Evolutionary conservation across 2,329 filamentous ascomycete genomes (phyloP), one percentile per base, ranked within the genome.

Genomic region (Aureobasidium sp.): DNA sequence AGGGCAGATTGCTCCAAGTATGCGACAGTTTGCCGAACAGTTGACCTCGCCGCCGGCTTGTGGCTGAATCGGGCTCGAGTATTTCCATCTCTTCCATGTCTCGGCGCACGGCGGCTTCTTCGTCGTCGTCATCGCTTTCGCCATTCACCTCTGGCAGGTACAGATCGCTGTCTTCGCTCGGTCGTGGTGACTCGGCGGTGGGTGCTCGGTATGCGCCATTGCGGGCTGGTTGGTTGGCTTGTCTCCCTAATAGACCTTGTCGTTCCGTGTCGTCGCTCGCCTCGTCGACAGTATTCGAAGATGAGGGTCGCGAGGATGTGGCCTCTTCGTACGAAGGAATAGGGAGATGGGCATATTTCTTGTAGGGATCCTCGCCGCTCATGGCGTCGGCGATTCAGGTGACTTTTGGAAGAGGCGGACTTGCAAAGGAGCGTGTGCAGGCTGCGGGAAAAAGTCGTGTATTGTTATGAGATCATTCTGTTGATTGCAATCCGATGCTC

Each of bases 81-180:
- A 95, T 84, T 66, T 95, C 90, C 81, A 95, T 85, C 80, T 96
- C 88, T 70, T 95, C 84, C 77, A 97, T 87, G 74, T 94, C 89
- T 65, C 87, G 82, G 64, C 89, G 85, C 67, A 94, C 81, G 45
- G 74, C 73, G 60, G 69, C 88, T 74, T 77, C 76, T 67, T 68
- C 77, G 49, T 74, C 72, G 60, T 69, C 88, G 74, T 77, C 77
- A 67, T 69, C 77, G 72, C 72, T 68, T 74, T 69, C 80, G 73
- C 74, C 83, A 77, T 71, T 74, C 53, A 77, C 78, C 63, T 81
- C 83, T 50, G 77, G 80, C 65, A 79, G 76, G 62, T 76, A 78
- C 67, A 78, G 69, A 61, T 77, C 75, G 63, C 69, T 75, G 62
- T 81, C 85, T 65, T 80, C 76, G 73, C 75, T 84, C 53, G 77